A percentile compares a stretch with the other conserved stretches of the same genome.
These are phyloP conservation scores for Ambispora gerdemannii DNA, from an alignment of 192 early-diverging fungal species.

Conservation along the genomic window DNA sequence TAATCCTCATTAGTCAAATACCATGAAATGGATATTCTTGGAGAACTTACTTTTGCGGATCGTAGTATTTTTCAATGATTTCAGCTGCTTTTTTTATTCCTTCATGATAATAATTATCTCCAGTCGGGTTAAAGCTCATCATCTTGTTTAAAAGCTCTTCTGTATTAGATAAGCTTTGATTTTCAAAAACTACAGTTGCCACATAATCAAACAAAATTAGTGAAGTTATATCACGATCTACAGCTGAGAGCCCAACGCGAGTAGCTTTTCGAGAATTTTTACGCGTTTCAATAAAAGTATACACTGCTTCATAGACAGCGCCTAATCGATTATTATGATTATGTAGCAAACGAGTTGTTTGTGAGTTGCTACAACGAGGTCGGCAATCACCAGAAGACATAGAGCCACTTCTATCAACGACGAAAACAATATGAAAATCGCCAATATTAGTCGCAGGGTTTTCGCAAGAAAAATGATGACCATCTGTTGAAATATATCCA, in stretches of 20 bases:
- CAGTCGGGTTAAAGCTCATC: not conserved
- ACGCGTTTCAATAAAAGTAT: slow-evolving; percentile 30
- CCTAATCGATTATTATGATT: slow-evolving; percentile 28
- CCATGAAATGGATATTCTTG: too few relatives aligned
- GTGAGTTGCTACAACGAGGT: not conserved
- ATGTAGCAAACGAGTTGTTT: not conserved
- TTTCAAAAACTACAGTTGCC: not conserved
- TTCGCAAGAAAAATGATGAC: slow-evolving; percentile 31
- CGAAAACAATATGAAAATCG: slow-evolving; percentile 31
- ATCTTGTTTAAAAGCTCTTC: slow-evolving; percentile 11
- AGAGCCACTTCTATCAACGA: slow-evolving; percentile 6
- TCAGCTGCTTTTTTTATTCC: slow-evolving; percentile 7
- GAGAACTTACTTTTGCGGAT: slow-evolving; percentile 20
- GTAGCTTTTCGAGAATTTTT: slow-evolving; percentile 3
- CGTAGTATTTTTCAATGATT: slow-evolving; percentile 4
- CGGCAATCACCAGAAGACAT: slow-evolving; percentile 12
- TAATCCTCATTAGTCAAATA: not conserved
- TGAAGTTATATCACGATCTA: slow-evolving; percentile 1
- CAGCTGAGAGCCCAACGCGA: not conserved
- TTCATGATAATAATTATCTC: not conserved
- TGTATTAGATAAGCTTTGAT: not conserved
- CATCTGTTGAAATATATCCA: slow-evolving; percentile 31
- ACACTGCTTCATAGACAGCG: slow-evolving; percentile 24
- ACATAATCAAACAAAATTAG: not conserved
- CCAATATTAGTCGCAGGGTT: slow-evolving; percentile 5